Evolutionary conservation across 2,329 filamentous ascomycete genomes (phyloP).

Genomic region (Pseudocercospora crystallina): DNA sequence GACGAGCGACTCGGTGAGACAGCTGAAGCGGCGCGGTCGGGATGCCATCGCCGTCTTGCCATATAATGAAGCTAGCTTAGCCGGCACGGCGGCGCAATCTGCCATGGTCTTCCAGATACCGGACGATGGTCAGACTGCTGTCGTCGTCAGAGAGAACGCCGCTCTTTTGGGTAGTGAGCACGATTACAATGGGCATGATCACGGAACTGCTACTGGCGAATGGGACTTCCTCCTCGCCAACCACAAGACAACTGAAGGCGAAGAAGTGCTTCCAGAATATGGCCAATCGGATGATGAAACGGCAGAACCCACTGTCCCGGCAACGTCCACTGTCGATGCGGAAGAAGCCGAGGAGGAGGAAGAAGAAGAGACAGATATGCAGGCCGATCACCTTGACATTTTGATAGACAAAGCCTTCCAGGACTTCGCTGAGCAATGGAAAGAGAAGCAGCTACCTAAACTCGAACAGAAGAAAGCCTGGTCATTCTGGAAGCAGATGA

Average conservation of each 20-base stretch:
- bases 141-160: conserved; percentile 32
- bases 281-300: conserved; percentile 14
- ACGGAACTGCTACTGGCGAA: conserved; percentile 16
- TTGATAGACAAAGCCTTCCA: conserved; percentile 57
- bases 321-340: conserved; percentile 17
- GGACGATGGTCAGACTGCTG: conserved; percentile 13
- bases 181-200: conserved; percentile 19
- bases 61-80: conserved; percentile 27
- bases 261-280: conserved; percentile 26
- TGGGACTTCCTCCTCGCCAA: conserved; percentile 31
- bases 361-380: conserved; percentile 38
- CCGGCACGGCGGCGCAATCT: conserved; percentile 27
- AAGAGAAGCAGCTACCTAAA: conserved; percentile 56
- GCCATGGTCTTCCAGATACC: conserved; percentile 31
- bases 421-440: conserved; percentile 57
- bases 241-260: conserved; percentile 36
- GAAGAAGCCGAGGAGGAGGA: conserved; percentile 38
- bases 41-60: conserved; percentile 33
- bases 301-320: conserved; percentile 3
- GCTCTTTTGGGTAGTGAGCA: conserved; percentile 19
- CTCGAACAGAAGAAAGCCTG: conserved; percentile 59
- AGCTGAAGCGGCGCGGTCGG: conserved; percentile 23
- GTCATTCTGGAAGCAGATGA: conserved; percentile 61
- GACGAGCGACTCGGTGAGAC: conserved; percentile 4
- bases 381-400: conserved; percentile 45